Evolutionary conservation across 495 filamentous ascomycete species (phyloP), one percentile per base, ranked within the genome.

Genomic region (Podospora appendiculata): DNA sequence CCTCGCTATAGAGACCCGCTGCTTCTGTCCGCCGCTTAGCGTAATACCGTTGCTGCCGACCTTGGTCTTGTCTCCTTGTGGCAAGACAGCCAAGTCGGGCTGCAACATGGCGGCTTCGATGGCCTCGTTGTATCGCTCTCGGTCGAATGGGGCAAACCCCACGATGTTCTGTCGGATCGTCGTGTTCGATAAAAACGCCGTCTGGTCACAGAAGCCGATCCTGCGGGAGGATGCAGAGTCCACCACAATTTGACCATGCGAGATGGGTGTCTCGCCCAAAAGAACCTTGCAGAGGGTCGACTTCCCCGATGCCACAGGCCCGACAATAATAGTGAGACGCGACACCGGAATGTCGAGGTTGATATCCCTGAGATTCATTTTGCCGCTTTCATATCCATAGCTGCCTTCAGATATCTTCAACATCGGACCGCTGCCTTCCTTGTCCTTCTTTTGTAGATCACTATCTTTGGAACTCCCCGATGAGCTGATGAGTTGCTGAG

Each of bases 11-110:
- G 59, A 55, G 44, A 88, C 72, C 3, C 84, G 71, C 57, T 88
- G 84, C 53, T 78, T 81, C 55, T 88, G 85, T 0, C 85, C 85
- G 9, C 83, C 84, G 55, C 79, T 82, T 8, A 89, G 70, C 4
- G 74, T 72, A 50, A 84, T 74, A 0, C 84, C 86, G 50, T 81
- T 81, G 66, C 77, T 83, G 8, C 84, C 86, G 52, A 85, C 74
- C 3, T 74, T 59, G 4, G 82, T 87, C 34, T 73, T 59, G 58
- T 88, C 82, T 0, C 61, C 56, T 11, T 54, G 45, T 5, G 59
- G 59, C 4, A 64, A 39, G 1, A 62, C n/a, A 6, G 56, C 63
- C 41, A 86, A 62, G 60, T 86, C 83, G 43, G 74, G 67, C 5
- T 70, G 69, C 14, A 90, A 68, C 44, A 75, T 74, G 58, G 84